phyloP scores from a whole-genome alignment of 768 basidiomycete genomes.

The Cystofilobasidium ferigula region DNA sequence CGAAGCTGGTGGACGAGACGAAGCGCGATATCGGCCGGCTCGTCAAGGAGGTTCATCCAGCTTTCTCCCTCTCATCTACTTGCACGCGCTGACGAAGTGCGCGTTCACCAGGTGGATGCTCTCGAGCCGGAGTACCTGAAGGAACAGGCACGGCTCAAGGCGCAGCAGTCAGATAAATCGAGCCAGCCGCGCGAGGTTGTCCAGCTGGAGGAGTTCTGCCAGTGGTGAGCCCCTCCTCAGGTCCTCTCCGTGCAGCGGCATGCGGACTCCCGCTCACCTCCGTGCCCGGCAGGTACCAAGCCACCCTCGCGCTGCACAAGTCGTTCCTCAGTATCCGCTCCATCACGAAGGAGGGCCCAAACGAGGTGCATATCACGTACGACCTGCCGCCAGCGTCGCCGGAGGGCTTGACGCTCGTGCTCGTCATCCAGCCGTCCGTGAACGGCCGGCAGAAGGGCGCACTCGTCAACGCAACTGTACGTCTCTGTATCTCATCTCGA shows the following conservation, averaged over 20 bases:
- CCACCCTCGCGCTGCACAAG: slow-evolving; percentile 55
- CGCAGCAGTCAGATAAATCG: slow-evolving; percentile 40
- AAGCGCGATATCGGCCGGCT: slow-evolving; percentile 42
- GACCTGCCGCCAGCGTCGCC: slow-evolving; percentile 27
- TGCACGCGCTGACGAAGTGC: background rate
- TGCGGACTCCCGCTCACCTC: background rate
- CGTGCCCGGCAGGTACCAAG: slow-evolving; percentile 51
- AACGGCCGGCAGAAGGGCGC: background rate
- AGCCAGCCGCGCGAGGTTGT: slow-evolving; percentile 2
- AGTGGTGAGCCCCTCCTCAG: slow-evolving; percentile 43
- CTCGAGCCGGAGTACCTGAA: slow-evolving; percentile 40
- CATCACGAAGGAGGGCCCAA: slow-evolving; percentile 54
- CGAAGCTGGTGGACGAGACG: slow-evolving; percentile 42
- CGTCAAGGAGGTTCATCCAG: slow-evolving; percentile 34
- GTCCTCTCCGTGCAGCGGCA: background rate
- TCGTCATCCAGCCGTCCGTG: slow-evolving; percentile 2
- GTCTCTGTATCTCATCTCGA: background rate
- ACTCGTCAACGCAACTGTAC: slow-evolving; percentile 13
- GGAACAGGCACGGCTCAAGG: slow-evolving; percentile 55
- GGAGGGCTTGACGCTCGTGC: slow-evolving; percentile 3
- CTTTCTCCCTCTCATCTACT: background rate
- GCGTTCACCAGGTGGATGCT: slow-evolving; percentile 31
- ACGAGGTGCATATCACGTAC: slow-evolving; percentile 66
- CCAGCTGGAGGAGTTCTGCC: slow-evolving; percentile 20
- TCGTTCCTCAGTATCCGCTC: slow-evolving; percentile 52